Conservation (phyloP, 306 rosid genomes). For the Vigna mungo region DNA sequence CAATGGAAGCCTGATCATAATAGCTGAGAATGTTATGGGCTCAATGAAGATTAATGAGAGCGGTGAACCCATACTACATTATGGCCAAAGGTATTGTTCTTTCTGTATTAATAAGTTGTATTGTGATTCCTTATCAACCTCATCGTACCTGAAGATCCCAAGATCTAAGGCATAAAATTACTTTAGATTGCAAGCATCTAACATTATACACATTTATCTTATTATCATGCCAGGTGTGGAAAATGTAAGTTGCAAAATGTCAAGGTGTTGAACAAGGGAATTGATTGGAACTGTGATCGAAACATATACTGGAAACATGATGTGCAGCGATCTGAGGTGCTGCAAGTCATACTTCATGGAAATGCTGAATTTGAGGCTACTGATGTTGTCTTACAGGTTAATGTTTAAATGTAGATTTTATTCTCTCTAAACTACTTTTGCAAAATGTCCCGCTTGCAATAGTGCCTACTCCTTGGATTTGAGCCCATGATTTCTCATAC, state of each 20-base stretch:
- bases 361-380: slow-evolving; percentile 96
- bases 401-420: slow-evolving; percentile 22
- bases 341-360: slow-evolving; percentile 80
- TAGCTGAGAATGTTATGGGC: slow-evolving; percentile 75
- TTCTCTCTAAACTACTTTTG: slow-evolving; percentile 1
- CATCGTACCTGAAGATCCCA: slow-evolving; percentile 12
- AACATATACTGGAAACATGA: slow-evolving; percentile 87
- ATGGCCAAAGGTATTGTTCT: slow-evolving; percentile 77
- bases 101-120: slow-evolving; percentile 18
- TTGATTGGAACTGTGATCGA: slow-evolving; percentile 72
- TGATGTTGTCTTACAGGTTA: slow-evolving; percentile 81
- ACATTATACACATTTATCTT: slow-evolving; percentile 38
- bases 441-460: neutral
- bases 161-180: neutral
- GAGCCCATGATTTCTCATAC: slow-evolving; percentile 12
- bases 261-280: slow-evolving; percentile 78
- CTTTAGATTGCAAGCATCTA: slow-evolving; percentile 33
- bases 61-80: slow-evolving; percentile 70
- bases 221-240: slow-evolving; percentile 75
- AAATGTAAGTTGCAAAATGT: slow-evolving; percentile 92
- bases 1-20: slow-evolving; percentile 78
- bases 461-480: slow-evolving; percentile 4
- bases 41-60: slow-evolving; percentile 61
- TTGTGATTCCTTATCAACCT: neutral
- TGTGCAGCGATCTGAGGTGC: slow-evolving; percentile 70